A percentile compares a stretch with the other conserved stretches of the same genome.
Evolutionary conservation across 129 eudicot species (phyloP).

Genomic region (Saussurea involucrata): DNA sequence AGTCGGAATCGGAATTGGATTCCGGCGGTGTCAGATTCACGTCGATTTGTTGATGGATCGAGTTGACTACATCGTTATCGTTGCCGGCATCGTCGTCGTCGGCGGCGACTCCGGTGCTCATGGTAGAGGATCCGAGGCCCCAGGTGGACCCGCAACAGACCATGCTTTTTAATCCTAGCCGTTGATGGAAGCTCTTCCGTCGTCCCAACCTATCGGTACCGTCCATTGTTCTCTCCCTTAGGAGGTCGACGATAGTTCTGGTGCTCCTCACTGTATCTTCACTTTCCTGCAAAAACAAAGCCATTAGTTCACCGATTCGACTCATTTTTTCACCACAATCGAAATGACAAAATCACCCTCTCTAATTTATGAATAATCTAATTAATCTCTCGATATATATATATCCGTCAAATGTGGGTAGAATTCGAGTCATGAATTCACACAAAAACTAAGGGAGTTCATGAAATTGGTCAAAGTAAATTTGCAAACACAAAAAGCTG

Average conservation of each 20-base stretch:
- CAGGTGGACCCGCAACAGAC: slow-evolving; percentile 73
- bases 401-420: not conserved
- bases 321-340: slow-evolving; percentile 13
- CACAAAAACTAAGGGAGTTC: not conserved
- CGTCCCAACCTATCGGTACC: slow-evolving; percentile 30
- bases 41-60: not conserved
- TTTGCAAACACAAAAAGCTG: not conserved
- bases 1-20: slow-evolving; percentile 17
- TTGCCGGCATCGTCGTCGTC: slow-evolving; percentile 6
- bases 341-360: not conserved
- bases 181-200: slow-evolving; percentile 47
- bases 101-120: slow-evolving; percentile 32
- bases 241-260: slow-evolving; percentile 9
- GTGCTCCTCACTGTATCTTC: slow-evolving; percentile 25
- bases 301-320: slow-evolving; percentile 46
- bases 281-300: slow-evolving; percentile 50
- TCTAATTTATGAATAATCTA: not conserved
- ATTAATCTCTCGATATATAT: too few species aligned
- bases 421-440: too few species aligned
- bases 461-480: not conserved
- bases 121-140: slow-evolving; percentile 40
- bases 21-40: slow-evolving; percentile 18
- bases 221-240: slow-evolving; percentile 37
- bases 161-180: slow-evolving; percentile 51
- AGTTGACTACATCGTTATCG: not conserved